Conservation (phyloP, 768 basidiomycete genomes). For the Amanita fuliginea region DNA sequence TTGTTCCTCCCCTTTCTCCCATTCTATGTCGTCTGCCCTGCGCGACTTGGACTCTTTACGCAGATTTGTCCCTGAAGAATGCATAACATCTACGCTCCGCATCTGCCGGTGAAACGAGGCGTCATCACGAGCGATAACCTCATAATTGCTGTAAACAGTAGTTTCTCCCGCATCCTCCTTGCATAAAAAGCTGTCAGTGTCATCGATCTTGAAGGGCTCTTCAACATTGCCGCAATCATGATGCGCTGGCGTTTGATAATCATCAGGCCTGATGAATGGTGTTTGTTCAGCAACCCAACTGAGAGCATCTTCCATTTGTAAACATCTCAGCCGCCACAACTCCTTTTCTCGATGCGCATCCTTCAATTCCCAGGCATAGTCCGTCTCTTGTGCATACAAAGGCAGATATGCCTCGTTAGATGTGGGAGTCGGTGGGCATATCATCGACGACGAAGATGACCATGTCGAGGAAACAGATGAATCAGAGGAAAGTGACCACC, state of each 20-base stretch:
- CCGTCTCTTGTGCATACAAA: not conserved
- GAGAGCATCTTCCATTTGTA: not conserved
- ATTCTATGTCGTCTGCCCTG: not conserved
- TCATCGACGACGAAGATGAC: not conserved
- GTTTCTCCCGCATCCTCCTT: not conserved
- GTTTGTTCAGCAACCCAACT: not conserved
- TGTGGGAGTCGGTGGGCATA: not conserved
- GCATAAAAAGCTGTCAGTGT: not conserved
- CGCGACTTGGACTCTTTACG: not conserved
- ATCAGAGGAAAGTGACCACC: slow-evolving; percentile 3
- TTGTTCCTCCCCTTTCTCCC: not conserved
- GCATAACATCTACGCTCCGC: not conserved
- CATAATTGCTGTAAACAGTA: not conserved
- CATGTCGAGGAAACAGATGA: slow-evolving; percentile 2
- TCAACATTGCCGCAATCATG: not conserved
- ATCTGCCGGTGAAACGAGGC: not conserved
- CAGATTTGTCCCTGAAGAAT: not conserved
- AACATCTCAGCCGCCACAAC: not conserved
- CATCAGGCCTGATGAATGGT: not conserved
- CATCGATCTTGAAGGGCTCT: not conserved
- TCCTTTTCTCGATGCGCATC: not conserved
- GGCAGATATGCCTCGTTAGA: not conserved
- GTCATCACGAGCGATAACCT: not conserved
- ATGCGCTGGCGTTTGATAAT: not conserved
- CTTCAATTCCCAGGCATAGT: not conserved